phyloP scores from a whole-genome alignment of 495 filamentous ascomycete genomes.

The Acidiella bohemica region DNA sequence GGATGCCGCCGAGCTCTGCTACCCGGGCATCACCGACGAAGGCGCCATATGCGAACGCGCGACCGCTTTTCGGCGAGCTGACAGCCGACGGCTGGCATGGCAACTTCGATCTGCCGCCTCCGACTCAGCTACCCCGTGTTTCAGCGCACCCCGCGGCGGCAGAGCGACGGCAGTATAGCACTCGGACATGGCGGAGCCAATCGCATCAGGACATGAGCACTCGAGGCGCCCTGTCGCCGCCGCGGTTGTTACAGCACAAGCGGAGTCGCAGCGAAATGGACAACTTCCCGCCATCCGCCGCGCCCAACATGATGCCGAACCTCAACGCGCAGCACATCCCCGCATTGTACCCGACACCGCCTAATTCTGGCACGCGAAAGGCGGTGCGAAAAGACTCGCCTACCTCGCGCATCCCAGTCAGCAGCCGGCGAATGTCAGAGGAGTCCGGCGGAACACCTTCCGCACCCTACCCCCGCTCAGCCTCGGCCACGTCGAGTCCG shows the following conservation, averaged over 20 bases:
- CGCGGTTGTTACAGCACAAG: slow-evolving; percentile 14
- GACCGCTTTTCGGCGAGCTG: slow-evolving; percentile 41
- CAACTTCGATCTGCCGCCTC: slow-evolving; percentile 15
- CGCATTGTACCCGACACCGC: slow-evolving; percentile 10
- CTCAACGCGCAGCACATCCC: slow-evolving; percentile 4
- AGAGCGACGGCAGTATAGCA: slow-evolving; percentile 14
- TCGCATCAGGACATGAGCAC: slow-evolving; percentile 19
- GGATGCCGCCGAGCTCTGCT: no score
- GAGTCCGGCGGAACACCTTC: slow-evolving; percentile 36
- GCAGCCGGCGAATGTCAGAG: slow-evolving; percentile 35
- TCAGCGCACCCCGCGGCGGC: slow-evolving; percentile 5
- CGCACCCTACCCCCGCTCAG: slow-evolving; percentile 33
- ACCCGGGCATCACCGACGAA: slow-evolving; percentile 1
- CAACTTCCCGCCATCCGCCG: not conserved
- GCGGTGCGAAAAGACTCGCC: slow-evolving; percentile 32
- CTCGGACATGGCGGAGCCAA: slow-evolving; percentile 19
- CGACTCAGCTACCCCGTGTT: slow-evolving; percentile 6
- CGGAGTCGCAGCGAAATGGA: slow-evolving; percentile 22
- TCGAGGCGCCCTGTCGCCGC: slow-evolving; percentile 7
- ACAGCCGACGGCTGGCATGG: slow-evolving; percentile 31
- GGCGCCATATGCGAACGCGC: slow-evolving; percentile 17
- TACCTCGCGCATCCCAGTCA: slow-evolving; percentile 46
- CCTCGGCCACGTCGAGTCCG: slow-evolving; percentile 29
- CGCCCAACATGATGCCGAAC: slow-evolving; percentile 17
- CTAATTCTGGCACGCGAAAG: slow-evolving; percentile 18